Percentiles rank a stretch among this genome's conserved stretches.
Evolutionary conservation across 148 eudicot genomes (phyloP).

Genomic region (Vaccinium macrocarpon): DNA sequence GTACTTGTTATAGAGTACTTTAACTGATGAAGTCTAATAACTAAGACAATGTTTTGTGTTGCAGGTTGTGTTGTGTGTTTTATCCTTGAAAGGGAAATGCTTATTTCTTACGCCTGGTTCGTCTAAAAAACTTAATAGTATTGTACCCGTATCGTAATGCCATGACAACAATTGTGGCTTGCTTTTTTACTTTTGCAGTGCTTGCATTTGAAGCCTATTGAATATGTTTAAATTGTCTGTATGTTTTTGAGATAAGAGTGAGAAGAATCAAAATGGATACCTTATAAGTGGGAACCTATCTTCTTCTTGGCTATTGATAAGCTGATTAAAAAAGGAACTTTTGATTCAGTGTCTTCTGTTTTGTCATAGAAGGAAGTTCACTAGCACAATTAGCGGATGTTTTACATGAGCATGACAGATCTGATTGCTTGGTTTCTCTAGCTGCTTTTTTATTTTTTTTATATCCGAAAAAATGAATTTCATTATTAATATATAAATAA

Average conservation of each 20-base stretch:
- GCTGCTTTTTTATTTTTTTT: not conserved
- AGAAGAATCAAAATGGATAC: too few relatives aligned
- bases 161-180: not conserved
- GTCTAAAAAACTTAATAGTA: not conserved
- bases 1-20: not conserved
- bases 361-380: slow-evolving; percentile 10
- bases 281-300: too few relatives aligned
- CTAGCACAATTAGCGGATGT: slow-evolving; percentile 15
- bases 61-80: too few relatives aligned
- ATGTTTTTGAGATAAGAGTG: too few relatives aligned
- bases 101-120: not conserved
- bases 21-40: not conserved
- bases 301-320: too few relatives aligned
- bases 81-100: not conserved
- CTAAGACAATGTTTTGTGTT: not conserved
- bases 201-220: too few relatives aligned
- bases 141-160: not conserved
- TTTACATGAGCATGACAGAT: slow-evolving; percentile 8
- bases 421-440: slow-evolving; percentile 21
- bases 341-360: too few relatives aligned
- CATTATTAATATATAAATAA: too few relatives aligned
- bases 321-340: too few relatives aligned
- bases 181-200: too few relatives aligned
- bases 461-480: too few relatives aligned
- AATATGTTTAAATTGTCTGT: too few relatives aligned